These are phyloP conservation scores for Rutstroemia sydowiana DNA, from an alignment of 2,329 filamentous ascomycete species.

Conservation along the genomic window DNA sequence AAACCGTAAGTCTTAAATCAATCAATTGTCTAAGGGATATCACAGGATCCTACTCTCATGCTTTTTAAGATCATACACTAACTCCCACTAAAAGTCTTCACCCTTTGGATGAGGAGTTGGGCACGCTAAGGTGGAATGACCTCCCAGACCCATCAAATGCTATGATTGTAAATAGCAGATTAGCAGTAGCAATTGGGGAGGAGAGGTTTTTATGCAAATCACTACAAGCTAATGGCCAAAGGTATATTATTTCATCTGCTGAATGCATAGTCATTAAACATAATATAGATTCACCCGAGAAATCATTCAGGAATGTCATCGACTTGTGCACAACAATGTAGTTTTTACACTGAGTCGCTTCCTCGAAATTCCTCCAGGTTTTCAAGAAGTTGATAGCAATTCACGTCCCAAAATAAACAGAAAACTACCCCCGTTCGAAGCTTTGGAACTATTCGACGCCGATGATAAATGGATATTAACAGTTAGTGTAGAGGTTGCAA, in stretches of 20 bases:
- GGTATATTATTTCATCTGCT: slow-evolving; percentile 32
- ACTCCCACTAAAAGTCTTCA: background rate
- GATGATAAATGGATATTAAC: slow-evolving; percentile 47
- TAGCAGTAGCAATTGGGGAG: slow-evolving; percentile 25
- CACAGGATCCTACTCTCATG: no score
- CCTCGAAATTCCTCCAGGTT: slow-evolving; percentile 16
- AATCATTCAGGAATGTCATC: slow-evolving; percentile 20
- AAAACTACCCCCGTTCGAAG: slow-evolving; percentile 40
- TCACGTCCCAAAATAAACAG: slow-evolving; percentile 23
- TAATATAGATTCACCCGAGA: slow-evolving; percentile 23
- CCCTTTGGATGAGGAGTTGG: slow-evolving; percentile 33
- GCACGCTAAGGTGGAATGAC: slow-evolving; percentile 51
- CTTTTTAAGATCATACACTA: background rate
- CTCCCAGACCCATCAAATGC: slow-evolving; percentile 45
- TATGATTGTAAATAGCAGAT: slow-evolving; percentile 26
- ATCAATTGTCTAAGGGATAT: background rate
- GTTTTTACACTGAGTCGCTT: slow-evolving; percentile 25
- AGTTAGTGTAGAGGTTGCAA: slow-evolving; percentile 45
- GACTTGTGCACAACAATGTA: slow-evolving; percentile 25
- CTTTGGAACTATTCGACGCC: slow-evolving; percentile 41
- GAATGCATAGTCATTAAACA: slow-evolving; percentile 6
- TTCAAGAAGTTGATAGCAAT: slow-evolving; percentile 19
- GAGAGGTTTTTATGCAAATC: slow-evolving; percentile 39
- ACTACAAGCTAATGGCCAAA: slow-evolving; percentile 45
- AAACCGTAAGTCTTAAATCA: slow-evolving; percentile 12